Percentiles rank a stretch among this genome's conserved stretches.
phyloP scores from a whole-genome alignment of 345 rosid genomes.

The Citrus sp. region DNA sequence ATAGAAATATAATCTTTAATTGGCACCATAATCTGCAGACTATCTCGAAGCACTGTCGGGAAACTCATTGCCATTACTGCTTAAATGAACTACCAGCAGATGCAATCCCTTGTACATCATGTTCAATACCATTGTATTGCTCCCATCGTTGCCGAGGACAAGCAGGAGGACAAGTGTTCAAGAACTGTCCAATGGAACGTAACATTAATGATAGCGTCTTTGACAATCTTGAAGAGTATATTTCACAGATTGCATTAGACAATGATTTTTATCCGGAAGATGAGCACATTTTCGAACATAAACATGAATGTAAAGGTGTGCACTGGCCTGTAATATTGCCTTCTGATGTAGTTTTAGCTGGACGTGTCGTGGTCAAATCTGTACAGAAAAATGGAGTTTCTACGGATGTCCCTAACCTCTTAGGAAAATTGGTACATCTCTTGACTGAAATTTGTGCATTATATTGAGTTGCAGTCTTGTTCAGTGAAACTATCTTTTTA shows the following conservation, averaged over 20 bases:
- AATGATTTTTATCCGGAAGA: conserved; percentile 17
- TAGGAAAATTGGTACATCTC: conserved; percentile 42
- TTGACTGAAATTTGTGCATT: neutral
- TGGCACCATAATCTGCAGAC: conserved; percentile 34
- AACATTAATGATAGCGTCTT: conserved; percentile 21
- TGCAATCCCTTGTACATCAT: conserved; percentile 63
- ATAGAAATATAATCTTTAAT: neutral
- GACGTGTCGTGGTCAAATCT: conserved; percentile 57
- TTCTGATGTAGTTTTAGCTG: conserved; percentile 71
- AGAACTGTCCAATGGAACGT: conserved; percentile 20
- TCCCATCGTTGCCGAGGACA: conserved; percentile 58
- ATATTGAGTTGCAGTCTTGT: conserved; percentile 2
- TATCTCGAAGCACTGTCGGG: conserved; percentile 61
- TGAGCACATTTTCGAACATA: conserved; percentile 59
- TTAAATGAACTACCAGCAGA: conserved; percentile 71
- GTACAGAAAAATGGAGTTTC: conserved; percentile 34
- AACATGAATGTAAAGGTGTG: conserved; percentile 75
- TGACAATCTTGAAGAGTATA: conserved; percentile 34
- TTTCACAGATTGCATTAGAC: conserved; percentile 31
- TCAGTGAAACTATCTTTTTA: neutral
- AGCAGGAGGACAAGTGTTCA: conserved; percentile 46
- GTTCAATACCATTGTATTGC: conserved; percentile 75
- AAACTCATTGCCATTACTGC: conserved; percentile 84
- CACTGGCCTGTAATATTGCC: conserved; percentile 81
- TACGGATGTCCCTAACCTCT: conserved; percentile 28